Conservation (phyloP, 2,329 filamentous ascomycete species). For the Exophiala dermatitidis region DNA sequence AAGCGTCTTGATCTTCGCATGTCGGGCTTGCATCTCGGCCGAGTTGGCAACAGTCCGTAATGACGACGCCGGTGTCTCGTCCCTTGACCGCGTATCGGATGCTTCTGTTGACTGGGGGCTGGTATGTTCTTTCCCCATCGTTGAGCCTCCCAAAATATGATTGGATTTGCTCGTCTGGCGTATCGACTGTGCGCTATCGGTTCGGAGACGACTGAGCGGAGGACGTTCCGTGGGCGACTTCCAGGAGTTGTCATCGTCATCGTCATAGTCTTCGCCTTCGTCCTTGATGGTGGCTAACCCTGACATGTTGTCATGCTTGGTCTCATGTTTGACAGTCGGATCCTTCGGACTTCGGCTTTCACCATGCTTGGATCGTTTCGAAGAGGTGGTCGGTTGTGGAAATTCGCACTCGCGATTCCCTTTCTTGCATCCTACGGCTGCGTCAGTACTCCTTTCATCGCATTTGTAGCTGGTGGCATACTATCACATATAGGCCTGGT, state of each 20-base stretch:
- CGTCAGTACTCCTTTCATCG: slow-evolving; percentile 9
- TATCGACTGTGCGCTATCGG: slow-evolving; percentile 23
- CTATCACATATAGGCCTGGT: slow-evolving; percentile 74
- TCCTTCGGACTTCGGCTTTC: slow-evolving; percentile 16
- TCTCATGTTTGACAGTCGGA: slow-evolving; percentile 18
- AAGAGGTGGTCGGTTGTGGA: slow-evolving; percentile 58
- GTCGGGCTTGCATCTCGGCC: slow-evolving; percentile 22
- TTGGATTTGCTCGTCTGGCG: slow-evolving; percentile 30
- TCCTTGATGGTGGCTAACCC: slow-evolving; percentile 25
- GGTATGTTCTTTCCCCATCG: slow-evolving; percentile 29
- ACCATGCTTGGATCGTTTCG: slow-evolving; percentile 36
- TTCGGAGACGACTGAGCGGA: slow-evolving; percentile 10
- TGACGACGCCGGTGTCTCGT: slow-evolving; percentile 28
- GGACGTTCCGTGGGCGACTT: slow-evolving; percentile 6
- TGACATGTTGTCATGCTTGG: slow-evolving; percentile 17
- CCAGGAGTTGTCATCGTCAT: slow-evolving; percentile 19
- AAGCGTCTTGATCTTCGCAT: slow-evolving; percentile 39
- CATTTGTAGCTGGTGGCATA: slow-evolving; percentile 33
- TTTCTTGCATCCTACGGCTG: slow-evolving; percentile 68
- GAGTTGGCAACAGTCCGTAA: slow-evolving; percentile 19
- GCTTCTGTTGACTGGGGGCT: slow-evolving; percentile 47
- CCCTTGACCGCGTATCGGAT: slow-evolving; percentile 34
- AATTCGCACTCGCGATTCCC: slow-evolving; percentile 86
- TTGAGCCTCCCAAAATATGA: slow-evolving; percentile 22
- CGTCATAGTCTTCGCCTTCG: slow-evolving; percentile 24